phyloP scores from a whole-genome alignment of 176 grass and related monocot genomes.

The Zizania latifolia region DNA sequence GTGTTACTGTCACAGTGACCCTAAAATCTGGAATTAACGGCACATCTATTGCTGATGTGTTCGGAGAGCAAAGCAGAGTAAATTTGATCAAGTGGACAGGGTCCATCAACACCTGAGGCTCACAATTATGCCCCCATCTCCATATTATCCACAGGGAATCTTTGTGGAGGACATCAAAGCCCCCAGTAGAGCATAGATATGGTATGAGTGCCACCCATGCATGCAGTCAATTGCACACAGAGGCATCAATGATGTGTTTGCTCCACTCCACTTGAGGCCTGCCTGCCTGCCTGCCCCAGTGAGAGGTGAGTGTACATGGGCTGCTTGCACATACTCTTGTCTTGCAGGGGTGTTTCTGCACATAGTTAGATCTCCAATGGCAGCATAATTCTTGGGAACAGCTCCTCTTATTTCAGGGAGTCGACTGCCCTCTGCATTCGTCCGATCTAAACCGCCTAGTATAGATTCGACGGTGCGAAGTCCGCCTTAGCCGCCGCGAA shows the following conservation, averaged over 20 bases:
- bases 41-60: background rate
- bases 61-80: background rate
- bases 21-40: constrained; percentile 15
- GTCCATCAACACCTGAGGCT: constrained; percentile 37
- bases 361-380: background rate
- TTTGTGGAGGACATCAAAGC: constrained; percentile 48
- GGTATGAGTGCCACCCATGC: constrained; percentile 42
- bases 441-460: too few relatives aligned
- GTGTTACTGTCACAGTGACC: constrained; percentile 37
- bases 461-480: too few relatives aligned
- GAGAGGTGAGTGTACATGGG: background rate
- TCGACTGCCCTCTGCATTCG: too few relatives aligned
- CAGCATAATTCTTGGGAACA: constrained; percentile 30
- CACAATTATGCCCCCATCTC: constrained; percentile 46
- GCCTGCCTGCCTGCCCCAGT: background rate
- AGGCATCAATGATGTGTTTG: constrained; percentile 28
- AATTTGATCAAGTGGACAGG: constrained; percentile 35
- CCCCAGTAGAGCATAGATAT: constrained; percentile 30
- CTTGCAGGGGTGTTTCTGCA: constrained; percentile 22
- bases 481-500: too few relatives aligned
- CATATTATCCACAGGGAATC: constrained; percentile 52
- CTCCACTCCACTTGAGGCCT: constrained; percentile 3
- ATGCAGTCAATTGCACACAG: constrained; percentile 38
- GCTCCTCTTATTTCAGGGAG: too few relatives aligned
- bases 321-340: background rate